Base-by-base conservation (phyloP, 495 filamentous ascomycete genomes). In the Penicillium manginii region DNA sequence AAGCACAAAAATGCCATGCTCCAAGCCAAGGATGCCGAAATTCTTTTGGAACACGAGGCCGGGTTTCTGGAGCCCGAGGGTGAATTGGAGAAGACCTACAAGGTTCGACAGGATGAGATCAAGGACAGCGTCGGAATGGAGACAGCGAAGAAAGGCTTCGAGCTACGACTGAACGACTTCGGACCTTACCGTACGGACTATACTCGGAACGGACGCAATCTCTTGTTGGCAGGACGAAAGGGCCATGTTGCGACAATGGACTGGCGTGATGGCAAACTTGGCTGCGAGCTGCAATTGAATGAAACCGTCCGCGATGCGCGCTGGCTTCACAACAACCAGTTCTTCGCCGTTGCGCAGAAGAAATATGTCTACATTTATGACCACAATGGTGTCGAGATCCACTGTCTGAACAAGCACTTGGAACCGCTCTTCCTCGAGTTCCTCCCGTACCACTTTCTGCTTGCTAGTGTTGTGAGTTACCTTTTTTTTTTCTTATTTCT, bases 311-410 rank as follows among this genome's bases (percentile, higher is more conserved):
- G 93, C 35, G 92, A 96, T 79, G 91, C 87, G 17, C 86, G 85
- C 64, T 98, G 93, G 91, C 80, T 98, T 54, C 93, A 98, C 72
- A 97, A 96, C 64, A 91, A 96, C 70, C 92, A 97, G 63, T 92
- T 83, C 73, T 96, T 98, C 74, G 94, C 96, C 3, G 92, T 96
- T n/a, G 91, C 94, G 26, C 94, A 98, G 74, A 98, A 98, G 83
- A 96, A 96, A 74, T 88, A 93, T 59, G 89, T 92, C 59, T 92
- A 91, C 77, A 98, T 98, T 59, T 98, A 98, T 77, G 94, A 97
- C 64, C 77, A 85, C 35, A 81, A 86, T 26, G 94, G 94, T 58
- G 88, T 96, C 15, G 94, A 98, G 73, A 70, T 98, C 19, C 96
- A 98, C 73, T 92, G 91, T 69, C 77, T 98, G 58, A 84, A 83